Base-by-base conservation (phyloP, 305 asterid species). In the Ilex paraguariensis region DNA sequence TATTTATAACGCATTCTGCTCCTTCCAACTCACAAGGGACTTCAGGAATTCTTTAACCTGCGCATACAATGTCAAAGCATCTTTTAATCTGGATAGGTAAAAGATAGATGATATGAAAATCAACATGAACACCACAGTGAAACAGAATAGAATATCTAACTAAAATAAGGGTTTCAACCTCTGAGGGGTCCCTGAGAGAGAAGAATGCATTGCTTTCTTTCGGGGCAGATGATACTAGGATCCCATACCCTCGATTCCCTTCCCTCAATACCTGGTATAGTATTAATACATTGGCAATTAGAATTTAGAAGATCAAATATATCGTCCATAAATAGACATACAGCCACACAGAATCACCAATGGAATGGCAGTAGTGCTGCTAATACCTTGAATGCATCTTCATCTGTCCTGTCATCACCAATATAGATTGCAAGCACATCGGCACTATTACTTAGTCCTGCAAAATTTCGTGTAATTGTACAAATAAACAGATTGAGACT, bases 341-440 rank as follows among this genome's bases (percentile, higher is more conserved):
- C 16, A 14, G 36, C 30, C 0, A 48, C 13, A 5, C 9, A 32
- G 12, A 4, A 36, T 4, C 7, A 4, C 42, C 42, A 4, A 8
- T 36, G 42, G 4, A 36, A 8, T 36, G 42, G 6, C 42, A 2
- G 42, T 8, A 8, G 9, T 36, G 42, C 42, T 36, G 42, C 42
- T 30, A 54, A 15, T 75, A 87, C 98, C 98, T 82, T 87, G 78
- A 91, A 91, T 51, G 97, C 98, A 64, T 91, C 98, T 75, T 91
- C 98, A 57, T 91, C 98, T n/a, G 97, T 87, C 50, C 87, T 75
- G 62, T 91, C 98, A 69, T 91, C 98, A 57, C 97, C 98, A 12
- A 91, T 76, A 61, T 80, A 89, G 45, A 89, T 87, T 0, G 98
- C 89, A 72, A 91, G 87, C 71, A 85, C 92, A 57, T 82, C 86